Percentiles rank a stretch among this genome's conserved stretches.
Conservation (phyloP, 1,284 basidiomycete genomes). For the Inonotus obliquus region DNA sequence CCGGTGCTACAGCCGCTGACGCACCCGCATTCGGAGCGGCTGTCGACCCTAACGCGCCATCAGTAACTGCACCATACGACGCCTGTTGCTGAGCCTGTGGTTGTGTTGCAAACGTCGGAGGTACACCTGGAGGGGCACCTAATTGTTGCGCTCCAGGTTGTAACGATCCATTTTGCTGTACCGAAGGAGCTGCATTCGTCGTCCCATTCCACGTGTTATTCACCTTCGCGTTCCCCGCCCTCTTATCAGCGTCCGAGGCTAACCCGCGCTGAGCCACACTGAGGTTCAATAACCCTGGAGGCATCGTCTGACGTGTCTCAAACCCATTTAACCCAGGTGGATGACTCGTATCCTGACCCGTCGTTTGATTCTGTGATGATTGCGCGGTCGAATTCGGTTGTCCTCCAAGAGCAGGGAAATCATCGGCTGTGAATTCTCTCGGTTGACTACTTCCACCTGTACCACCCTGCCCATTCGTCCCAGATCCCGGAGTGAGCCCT, state of each 20-base stretch:
- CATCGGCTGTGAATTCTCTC: constrained; percentile 74
- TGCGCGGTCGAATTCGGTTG: constrained; percentile 35
- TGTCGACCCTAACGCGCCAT: constrained; percentile 19
- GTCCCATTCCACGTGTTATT: constrained; percentile 31
- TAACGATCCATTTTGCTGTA: constrained; percentile 11
- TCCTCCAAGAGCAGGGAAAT: constrained; percentile 78
- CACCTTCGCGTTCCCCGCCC: constrained; percentile 24
- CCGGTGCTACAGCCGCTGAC: too few species aligned
- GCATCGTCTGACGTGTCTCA: constrained; percentile 35
- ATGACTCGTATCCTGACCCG: constrained; percentile 35
- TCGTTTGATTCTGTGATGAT: constrained; percentile 35
- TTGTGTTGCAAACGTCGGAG: constrained; percentile 19
- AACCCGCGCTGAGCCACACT: constrained; percentile 47
- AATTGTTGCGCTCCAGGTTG: constrained; percentile 5
- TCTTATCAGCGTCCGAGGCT: constrained; percentile 29
- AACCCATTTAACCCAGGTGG: constrained; percentile 74
- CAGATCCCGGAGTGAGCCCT: constrained; percentile 36
- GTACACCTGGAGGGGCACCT: constrained; percentile 13
- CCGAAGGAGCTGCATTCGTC: constrained; percentile 2
- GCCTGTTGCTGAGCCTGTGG: constrained; percentile 21
- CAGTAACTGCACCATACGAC: constrained; percentile 24
- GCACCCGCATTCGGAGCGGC: constrained; percentile 23
- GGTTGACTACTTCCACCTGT: constrained; percentile 40
- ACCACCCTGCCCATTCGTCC: constrained; percentile 21
- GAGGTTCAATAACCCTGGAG: constrained; percentile 67